Conservation (phyloP, 2,329 filamentous ascomycete species). For the Aspergillus calidoustus region DNA sequence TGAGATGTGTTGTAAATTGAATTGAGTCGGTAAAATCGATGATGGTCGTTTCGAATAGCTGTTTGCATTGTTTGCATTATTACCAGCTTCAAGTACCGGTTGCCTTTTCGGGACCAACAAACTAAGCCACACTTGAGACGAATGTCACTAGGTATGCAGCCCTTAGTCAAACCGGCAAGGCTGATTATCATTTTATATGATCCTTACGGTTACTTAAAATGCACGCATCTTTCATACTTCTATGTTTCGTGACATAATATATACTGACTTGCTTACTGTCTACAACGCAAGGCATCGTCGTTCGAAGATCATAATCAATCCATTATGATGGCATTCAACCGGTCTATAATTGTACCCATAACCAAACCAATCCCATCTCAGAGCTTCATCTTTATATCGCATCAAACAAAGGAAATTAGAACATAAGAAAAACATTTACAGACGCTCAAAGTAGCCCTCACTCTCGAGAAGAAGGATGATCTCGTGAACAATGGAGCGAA, state of each 20-base stretch:
- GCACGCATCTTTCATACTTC: neutral
- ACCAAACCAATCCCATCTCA: slow-evolving; percentile 20
- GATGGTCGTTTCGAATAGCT: neutral
- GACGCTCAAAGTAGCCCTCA: slow-evolving; percentile 79
- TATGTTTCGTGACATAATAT: neutral
- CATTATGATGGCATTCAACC: slow-evolving; percentile 28
- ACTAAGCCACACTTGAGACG: neutral
- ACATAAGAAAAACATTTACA: slow-evolving; percentile 27
- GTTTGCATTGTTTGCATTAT: neutral
- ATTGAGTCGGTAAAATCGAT: neutral
- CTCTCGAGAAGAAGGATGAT: slow-evolving; percentile 92
- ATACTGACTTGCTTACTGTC: slow-evolving; percentile 1
- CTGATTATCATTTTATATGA: too few relatives aligned
- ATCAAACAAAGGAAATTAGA: slow-evolving; percentile 24
- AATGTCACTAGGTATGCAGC: neutral
- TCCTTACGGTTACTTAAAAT: neutral
- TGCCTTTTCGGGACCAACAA: neutral
- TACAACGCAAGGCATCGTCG: slow-evolving; percentile 3
- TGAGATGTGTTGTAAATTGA: slow-evolving; percentile 9
- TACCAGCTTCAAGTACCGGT: neutral
- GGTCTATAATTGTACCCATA: slow-evolving; percentile 24
- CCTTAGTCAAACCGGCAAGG: neutral
- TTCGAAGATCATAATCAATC: slow-evolving; percentile 23
- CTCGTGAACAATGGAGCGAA: slow-evolving; percentile 93
- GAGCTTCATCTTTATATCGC: slow-evolving; percentile 22